Evolutionary conservation across 805 yeast genomes (phyloP).

Genomic region (Teunomyces lycoperdinae): DNA sequence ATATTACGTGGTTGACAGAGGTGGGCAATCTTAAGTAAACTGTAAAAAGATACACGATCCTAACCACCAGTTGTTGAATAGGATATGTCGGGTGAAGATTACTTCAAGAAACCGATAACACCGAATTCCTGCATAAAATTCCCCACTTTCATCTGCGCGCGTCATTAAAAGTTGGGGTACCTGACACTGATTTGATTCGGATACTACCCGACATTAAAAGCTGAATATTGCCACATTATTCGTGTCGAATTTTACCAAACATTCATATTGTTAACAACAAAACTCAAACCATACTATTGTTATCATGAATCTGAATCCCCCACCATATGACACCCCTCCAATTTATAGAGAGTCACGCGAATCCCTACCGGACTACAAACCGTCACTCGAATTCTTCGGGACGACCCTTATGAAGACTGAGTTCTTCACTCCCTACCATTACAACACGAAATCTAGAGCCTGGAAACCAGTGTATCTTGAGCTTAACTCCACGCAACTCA

Average conservation of each 20-base stretch:
- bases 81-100: neutral
- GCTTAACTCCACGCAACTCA: slow-evolving; percentile 39
- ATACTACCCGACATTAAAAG: neutral
- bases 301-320: neutral
- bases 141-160: neutral
- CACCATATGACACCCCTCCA: slow-evolving; percentile 14
- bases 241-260: neutral
- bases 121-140: neutral
- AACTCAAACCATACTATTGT: neutral
- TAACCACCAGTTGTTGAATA: neutral
- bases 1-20: neutral
- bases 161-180: slow-evolving; percentile 2
- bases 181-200: neutral
- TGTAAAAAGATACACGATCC: neutral
- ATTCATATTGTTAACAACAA: too few relatives aligned
- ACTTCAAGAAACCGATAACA: neutral
- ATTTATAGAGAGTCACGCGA: slow-evolving; percentile 22
- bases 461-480: slow-evolving; percentile 40
- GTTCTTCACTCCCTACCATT: slow-evolving; percentile 36
- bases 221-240: neutral
- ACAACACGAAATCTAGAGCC: slow-evolving; percentile 19
- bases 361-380: slow-evolving; percentile 26
- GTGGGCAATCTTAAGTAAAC: neutral
- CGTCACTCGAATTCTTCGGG: slow-evolving; percentile 34
- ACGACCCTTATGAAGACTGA: slow-evolving; percentile 33